Evolutionary conservation across 225 moss, liverwort and hornwort genomes (phyloP), one percentile per base, ranked within the genome.

Genomic region (Bryum argenteum): DNA sequence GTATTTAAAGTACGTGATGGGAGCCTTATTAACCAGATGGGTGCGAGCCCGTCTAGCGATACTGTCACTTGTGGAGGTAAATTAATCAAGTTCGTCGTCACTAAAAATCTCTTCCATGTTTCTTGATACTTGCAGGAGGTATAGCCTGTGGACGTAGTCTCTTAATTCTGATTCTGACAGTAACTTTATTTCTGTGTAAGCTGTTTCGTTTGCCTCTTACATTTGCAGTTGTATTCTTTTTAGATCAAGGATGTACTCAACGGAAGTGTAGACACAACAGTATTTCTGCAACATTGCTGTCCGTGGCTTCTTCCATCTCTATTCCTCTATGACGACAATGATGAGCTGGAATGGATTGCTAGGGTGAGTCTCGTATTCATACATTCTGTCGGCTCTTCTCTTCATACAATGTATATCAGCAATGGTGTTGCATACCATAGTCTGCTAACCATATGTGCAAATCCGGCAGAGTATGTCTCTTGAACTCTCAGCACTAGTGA

Each of bases 11-110:
- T 86, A 91, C 72, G 41, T 87, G 78, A 59, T 89, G 78, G 89
- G 94, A 69, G 90, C 88, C n/a, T 72, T 97, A n/a, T 74, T 94
- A 63, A 89, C 86, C 16, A 76, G 77, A 64, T 97, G 97, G 97
- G 94, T 91, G 59, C 81, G 78, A 54, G 87, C 92, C 55, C 86
- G 90, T 67, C 70, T 94, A 38, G 66, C 89, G 13, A 54, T 90
- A 69, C 85, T 86, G 41, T 75, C 80, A 55, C 91, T 94, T 52
- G 85, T 92, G 55, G 89, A 94, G 90, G 93, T 96, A 80, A 51
- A 24, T 60, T 60, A 18, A 58, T 62, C 10, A 48, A 15, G 57
- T 52, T 41, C 18, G 62, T 19, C 10, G 16, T 19, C 59, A 18
- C n/a, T 66, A 15, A 21, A 40, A 63, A 11, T 20, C 11, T 56